These are phyloP conservation scores for Sphaerosporella brunnea DNA, from an alignment of 495 filamentous ascomycete genomes.

Conservation along the genomic window DNA sequence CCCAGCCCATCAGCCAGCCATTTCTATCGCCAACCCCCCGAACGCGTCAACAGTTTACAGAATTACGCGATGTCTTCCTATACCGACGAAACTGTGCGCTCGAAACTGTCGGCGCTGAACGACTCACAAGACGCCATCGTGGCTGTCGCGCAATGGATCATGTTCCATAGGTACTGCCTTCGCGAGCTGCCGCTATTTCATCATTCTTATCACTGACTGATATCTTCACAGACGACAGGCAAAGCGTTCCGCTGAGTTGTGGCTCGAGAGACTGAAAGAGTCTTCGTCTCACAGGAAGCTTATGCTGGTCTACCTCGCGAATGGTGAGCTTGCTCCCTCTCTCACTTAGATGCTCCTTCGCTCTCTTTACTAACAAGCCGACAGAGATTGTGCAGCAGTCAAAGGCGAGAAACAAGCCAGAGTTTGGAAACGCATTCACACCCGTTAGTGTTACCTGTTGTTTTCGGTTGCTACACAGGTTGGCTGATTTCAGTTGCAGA, in stretches of 20 bases:
- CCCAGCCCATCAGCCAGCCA: no score
- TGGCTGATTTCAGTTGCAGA: conserved; percentile 26
- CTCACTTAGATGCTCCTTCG: background rate
- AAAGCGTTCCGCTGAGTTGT: conserved; percentile 68
- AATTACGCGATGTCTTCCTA: conserved; percentile 40
- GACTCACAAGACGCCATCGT: conserved; percentile 94
- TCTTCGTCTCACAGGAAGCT: conserved; percentile 65
- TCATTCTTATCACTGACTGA: background rate
- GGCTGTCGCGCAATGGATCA: conserved; percentile 92
- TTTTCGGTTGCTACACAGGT: conserved; percentile 1
- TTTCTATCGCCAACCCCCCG: no score
- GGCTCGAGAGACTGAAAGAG: conserved; percentile 76
- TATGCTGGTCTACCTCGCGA: conserved; percentile 86
- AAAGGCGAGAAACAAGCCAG: conserved; percentile 71
- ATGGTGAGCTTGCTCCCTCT: conserved; percentile 52
- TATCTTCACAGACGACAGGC: conserved; percentile 56
- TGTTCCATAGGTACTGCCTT: conserved; percentile 92
- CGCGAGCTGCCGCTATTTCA: background rate
- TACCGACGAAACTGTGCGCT: conserved; percentile 77
- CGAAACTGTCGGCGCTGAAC: conserved; percentile 86
- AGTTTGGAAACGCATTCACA: conserved; percentile 80
- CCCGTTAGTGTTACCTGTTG: conserved; percentile 35
- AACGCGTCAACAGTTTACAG: no score
- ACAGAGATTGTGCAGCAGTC: conserved; percentile 90
- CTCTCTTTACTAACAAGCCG: background rate